Conservation (phyloP, 805 yeast genomes). For the Myxozyma mucilagina region DNA sequence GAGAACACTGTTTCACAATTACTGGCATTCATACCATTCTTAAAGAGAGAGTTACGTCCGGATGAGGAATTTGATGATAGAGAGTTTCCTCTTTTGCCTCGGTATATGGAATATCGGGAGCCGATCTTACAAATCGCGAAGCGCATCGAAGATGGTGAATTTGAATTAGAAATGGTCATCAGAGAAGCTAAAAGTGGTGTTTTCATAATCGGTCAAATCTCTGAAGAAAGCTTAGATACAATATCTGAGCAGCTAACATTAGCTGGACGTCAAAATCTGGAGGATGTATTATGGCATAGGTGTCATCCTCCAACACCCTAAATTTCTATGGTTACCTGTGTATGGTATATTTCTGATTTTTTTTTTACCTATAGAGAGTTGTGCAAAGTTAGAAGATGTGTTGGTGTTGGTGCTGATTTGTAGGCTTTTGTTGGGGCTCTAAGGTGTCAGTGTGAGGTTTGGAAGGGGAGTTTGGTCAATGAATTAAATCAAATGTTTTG, state of each 20-base stretch:
- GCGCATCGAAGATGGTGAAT: slow-evolving; percentile 6
- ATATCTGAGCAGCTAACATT: slow-evolving; percentile 4
- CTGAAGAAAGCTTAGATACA: slow-evolving; percentile 7
- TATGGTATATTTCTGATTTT: background rate
- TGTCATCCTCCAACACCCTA: background rate
- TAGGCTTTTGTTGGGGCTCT: too few relatives aligned
- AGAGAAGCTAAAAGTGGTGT: background rate
- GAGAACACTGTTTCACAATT: background rate
- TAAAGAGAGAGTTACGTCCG: slow-evolving; percentile 9
- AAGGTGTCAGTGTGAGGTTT: too few relatives aligned
- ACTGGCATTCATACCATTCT: background rate
- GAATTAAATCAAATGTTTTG: too few relatives aligned
- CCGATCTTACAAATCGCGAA: slow-evolving; percentile 21
- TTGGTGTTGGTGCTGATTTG: too few relatives aligned
- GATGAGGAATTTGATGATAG: slow-evolving; percentile 1
- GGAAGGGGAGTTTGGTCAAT: too few relatives aligned
- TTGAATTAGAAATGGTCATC: slow-evolving; percentile 7
- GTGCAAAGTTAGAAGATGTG: too few relatives aligned
- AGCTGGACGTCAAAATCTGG: slow-evolving; percentile 11
- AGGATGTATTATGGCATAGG: slow-evolving; percentile 4
- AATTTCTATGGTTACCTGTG: background rate
- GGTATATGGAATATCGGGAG: slow-evolving; percentile 20
- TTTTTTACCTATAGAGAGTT: too few relatives aligned
- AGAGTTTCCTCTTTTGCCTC: slow-evolving; percentile 1
- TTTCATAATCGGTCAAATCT: slow-evolving; percentile 7